These are phyloP conservation scores for Mortierella sp. DNA, from an alignment of 371 early-diverging fungal genomes.

Conservation along the genomic window DNA sequence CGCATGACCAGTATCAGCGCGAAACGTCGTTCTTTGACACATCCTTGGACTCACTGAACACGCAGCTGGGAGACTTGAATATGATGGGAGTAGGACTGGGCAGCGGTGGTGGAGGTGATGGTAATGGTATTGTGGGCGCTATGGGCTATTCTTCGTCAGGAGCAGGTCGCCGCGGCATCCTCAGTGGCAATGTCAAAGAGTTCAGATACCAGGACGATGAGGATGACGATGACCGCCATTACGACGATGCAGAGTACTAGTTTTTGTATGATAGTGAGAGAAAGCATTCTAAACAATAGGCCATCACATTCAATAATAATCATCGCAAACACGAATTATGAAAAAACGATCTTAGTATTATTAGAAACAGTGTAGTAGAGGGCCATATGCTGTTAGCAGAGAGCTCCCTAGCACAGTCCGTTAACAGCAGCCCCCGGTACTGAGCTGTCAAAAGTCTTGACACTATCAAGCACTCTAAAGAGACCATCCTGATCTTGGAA, in stretches of 20 bases:
- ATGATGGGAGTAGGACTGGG: conserved; percentile 32
- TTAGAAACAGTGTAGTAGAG: not conserved
- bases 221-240: conserved; percentile 31
- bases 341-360: not conserved
- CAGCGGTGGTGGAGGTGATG: not conserved
- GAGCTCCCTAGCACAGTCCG: not conserved
- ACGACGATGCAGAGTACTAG: conserved; percentile 1
- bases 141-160: not conserved
- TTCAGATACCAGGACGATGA: conserved; percentile 51
- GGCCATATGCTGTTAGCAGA: not conserved
- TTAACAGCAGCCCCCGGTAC: conserved; percentile 12
- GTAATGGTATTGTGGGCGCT: not conserved
- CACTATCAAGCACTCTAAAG: conserved; percentile 77
- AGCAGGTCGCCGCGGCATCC: conserved; percentile 34
- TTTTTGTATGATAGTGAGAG: not conserved
- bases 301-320: not conserved
- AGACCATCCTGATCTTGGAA: conserved; percentile 83
- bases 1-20: conserved; percentile 48
- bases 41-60: conserved; percentile 3
- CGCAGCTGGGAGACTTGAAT: conserved; percentile 29
- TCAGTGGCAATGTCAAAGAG: conserved; percentile 50
- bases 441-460: conserved; percentile 12
- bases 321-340: not conserved
- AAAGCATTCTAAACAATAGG: not conserved
- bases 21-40: conserved; percentile 42